Evolutionary conservation across 2,329 filamentous ascomycete species (phyloP), one percentile per base, ranked within the genome.

Genomic region (Penicillium capsulatum): DNA sequence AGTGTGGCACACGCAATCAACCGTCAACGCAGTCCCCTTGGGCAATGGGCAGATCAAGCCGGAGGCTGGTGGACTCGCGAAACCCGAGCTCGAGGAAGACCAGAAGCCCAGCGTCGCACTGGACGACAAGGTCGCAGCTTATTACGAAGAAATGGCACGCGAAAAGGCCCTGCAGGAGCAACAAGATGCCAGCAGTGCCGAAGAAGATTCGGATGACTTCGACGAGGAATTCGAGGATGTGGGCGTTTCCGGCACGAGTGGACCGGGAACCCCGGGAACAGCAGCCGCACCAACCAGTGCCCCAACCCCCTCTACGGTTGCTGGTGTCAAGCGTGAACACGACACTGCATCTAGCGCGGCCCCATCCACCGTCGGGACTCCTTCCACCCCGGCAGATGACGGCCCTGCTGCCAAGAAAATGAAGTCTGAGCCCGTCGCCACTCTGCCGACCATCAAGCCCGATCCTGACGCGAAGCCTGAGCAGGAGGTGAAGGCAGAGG

Each of bases 1-100:
- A 1, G 68, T 72, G 11, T 76, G 73, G 73, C 70, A 75, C 47
- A 75, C 71, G 6, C 67, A 71, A 34, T 73, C 70, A 28, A 74
- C 71, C 0, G 70, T 74, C 20, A 62, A 65, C 26, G 56, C 55
- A 2, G 45, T 40, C 4, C 51, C 56, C 14, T 45, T 48, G 26
- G 57, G 52, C 19, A 35, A 51, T 17, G 51, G 53, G 9, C 46
- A 53, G 16, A 27, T 53, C 34, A 66, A 66, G 46, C 50, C 47
- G 10, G 64, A 64, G 14, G 32, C 50, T 2, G 65, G 64, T 20
- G 34, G 51, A 27, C 41, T 56, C 38, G 44, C 64, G n/a, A 69
- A 68, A 27, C 45, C 63, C n/a, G 61, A 65, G 34, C 60, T 66
- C 36, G 59, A 69, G 27, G 67, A 69, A 36, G 67, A 71, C 38